A percentile compares a stretch with the other conserved stretches of the same genome.
These are phyloP conservation scores for Neurospora pannonica DNA, from an alignment of 495 filamentous ascomycete genomes.

Conservation along the genomic window DNA sequence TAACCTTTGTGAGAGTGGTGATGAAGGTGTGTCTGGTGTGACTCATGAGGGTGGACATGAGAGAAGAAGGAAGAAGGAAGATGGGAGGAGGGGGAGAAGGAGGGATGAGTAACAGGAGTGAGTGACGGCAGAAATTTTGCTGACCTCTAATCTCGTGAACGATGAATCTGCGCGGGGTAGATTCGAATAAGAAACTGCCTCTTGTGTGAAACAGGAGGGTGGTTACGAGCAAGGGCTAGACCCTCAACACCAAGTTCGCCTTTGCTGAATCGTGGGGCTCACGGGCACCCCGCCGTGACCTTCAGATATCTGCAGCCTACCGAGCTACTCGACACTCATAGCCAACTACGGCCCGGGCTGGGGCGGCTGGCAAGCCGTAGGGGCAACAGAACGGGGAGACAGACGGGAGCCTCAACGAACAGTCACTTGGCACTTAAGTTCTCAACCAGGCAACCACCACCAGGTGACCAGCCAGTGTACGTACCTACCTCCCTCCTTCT, in stretches of 20 bases:
- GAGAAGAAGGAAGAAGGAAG: background rate
- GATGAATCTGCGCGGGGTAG: background rate
- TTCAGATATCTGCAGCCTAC: background rate
- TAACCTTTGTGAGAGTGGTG: background rate
- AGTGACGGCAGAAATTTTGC: background rate
- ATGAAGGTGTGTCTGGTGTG: background rate
- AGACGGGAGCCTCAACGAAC: background rate
- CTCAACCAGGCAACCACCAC: background rate
- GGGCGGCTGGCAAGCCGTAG: background rate
- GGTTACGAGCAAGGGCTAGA: background rate
- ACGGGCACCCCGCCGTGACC: background rate
- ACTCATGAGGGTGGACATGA: background rate
- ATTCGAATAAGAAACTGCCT: background rate
- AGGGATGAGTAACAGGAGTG: background rate
- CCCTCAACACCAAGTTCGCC: background rate
- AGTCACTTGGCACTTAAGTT: too few relatives aligned
- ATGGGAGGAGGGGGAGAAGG: background rate
- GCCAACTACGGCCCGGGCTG: background rate
- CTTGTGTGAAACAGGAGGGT: background rate
- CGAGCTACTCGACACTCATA: background rate
- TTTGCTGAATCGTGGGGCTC: background rate
- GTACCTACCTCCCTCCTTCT: background rate
- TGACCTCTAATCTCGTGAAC: background rate
- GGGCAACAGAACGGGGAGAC: background rate
- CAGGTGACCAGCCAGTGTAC: background rate